Evolutionary conservation across 495 filamentous ascomycete species (phyloP), one percentile per base, ranked within the genome.

Genomic region (Rostrohypoxylon terebratum): DNA sequence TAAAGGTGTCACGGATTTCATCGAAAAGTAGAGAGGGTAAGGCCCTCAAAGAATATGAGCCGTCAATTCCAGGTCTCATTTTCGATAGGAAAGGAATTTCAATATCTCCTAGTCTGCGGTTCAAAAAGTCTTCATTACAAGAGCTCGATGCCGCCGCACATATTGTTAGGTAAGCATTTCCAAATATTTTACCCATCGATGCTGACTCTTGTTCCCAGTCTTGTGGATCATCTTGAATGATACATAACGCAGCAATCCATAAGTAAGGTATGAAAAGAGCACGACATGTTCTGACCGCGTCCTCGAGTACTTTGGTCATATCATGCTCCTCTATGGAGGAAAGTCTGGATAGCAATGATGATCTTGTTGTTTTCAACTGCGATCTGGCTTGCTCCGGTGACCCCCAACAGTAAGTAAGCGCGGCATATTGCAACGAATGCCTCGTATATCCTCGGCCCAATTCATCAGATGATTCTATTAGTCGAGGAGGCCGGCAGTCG

Each of bases 191-290:
- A 4, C 38, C 57, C 1, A 59, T 6, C 20, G 8, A 14, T 0
- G 57, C 4, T 20, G 57, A 59, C n/a, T 59, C 57, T 44, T 34
- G 36, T 7, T 45, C 38, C 57, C 23, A 59, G 16, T 59, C 38
- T 36, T 42, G 57, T 5, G 20, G 18, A 10, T 28, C 38, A 11
- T 59, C 57, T 28, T 59, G 57, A 3, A 59, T 59, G 38, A 63
- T 63, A 25, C 20, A 63, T n/a, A 63, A 28, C 20, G 59, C 14
- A 44, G 51, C 44, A 5, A 63, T 63, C 59, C 59, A 51, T 11
- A 51, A 18, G 31, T 38, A 51, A n/a, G 59, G 45, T 14, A 63
- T 63, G 13, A 28, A 34, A 38, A 63, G 59, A 63, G 59, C 25
- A 33, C 45, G 59, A 11, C 59, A 63, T 23, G 59, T 51, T 40